Evolutionary conservation across 164 flowering plant species (phyloP).

Genomic region (Amborella trichopoda): DNA sequence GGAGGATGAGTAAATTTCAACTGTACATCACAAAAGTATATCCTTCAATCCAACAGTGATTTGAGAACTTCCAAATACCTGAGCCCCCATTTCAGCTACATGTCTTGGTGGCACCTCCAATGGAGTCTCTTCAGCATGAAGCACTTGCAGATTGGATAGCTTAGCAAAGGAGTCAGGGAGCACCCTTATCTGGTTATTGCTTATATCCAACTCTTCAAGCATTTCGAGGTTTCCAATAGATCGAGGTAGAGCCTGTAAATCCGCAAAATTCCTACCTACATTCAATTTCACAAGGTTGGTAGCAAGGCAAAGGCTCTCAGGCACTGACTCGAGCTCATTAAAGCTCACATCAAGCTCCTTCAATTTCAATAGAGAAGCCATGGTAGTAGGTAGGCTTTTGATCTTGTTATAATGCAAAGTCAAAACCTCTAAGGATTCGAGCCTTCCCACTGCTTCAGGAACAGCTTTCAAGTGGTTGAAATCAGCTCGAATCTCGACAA

Average conservation of each 20-base stretch:
- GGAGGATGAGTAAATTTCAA: too few relatives aligned
- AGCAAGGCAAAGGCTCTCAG: conserved; percentile 82
- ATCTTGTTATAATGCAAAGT: conserved; percentile 71
- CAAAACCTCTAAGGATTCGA: conserved; percentile 55
- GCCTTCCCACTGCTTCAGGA: conserved; percentile 85
- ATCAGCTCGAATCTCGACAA: conserved; percentile 65
- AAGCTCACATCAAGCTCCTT: conserved; percentile 77
- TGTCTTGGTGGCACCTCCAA: conserved; percentile 67
- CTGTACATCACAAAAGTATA: too few relatives aligned
- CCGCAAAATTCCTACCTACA: conserved; percentile 73
- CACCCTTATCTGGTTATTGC: conserved; percentile 70
- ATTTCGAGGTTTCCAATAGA: conserved; percentile 83
- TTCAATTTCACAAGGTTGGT: conserved; percentile 68
- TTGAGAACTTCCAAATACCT: conserved; percentile 31
- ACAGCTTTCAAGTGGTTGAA: conserved; percentile 80
- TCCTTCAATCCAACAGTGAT: not conserved
- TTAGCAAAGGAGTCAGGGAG: conserved; percentile 76
- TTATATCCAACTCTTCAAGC: conserved; percentile 80
- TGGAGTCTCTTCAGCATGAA: conserved; percentile 64
- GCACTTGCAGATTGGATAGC: conserved; percentile 40
- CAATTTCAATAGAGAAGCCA: conserved; percentile 52
- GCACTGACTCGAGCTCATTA: conserved; percentile 83
- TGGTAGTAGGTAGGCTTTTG: conserved; percentile 69
- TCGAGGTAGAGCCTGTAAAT: conserved; percentile 53
- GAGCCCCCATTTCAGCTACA: conserved; percentile 62